Percentiles rank a stretch among this genome's conserved stretches.
Conservation (phyloP, 345 rosid species). For the Eucalyptus urophylla region DNA sequence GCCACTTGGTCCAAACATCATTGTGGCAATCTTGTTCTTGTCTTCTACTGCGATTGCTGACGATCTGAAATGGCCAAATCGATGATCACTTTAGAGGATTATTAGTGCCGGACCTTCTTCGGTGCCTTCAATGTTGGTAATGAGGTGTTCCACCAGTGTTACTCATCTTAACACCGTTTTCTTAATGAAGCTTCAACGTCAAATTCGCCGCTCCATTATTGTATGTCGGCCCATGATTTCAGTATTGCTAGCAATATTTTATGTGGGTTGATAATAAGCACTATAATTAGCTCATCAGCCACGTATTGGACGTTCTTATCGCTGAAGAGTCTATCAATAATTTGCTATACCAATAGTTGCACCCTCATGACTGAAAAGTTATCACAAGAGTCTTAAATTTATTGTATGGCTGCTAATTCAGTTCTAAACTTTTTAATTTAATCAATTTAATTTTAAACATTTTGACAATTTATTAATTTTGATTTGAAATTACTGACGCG, state of each 20-base stretch:
- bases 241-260: neutral
- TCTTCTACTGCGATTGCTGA: neutral
- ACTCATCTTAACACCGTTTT: neutral
- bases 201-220: neutral
- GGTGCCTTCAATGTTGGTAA: neutral
- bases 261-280: neutral
- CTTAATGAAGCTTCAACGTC: neutral
- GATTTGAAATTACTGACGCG: accelerated
- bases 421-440: accelerated
- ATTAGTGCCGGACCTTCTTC: neutral
- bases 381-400: accelerated
- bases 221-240: neutral
- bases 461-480: neutral
- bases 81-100: neutral
- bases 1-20: neutral
- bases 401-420: accelerated
- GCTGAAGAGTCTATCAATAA: neutral
- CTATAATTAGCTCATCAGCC: neutral
- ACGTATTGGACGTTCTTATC: neutral
- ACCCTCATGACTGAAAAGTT: accelerated
- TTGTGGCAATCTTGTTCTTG: neutral
- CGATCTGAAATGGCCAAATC: neutral
- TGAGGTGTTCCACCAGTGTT: neutral
- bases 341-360: neutral
- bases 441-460: neutral